Conservation (phyloP, 2,329 filamentous ascomycete genomes). For the Fusarium sp. region DNA sequence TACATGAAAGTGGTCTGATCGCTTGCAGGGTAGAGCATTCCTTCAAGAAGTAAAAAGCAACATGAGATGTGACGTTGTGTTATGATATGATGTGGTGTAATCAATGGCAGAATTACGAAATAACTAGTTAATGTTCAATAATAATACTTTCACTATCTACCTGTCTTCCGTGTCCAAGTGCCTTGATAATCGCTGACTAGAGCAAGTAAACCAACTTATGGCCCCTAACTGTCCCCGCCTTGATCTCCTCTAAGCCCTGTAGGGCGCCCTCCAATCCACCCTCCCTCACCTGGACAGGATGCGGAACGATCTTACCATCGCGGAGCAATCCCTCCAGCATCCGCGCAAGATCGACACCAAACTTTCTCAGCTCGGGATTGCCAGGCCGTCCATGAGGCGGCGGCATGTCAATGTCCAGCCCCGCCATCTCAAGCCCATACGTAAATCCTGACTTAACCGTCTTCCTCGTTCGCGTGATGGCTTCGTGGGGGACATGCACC, state of each 20-base stretch:
- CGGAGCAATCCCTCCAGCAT: neutral
- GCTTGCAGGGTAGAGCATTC: neutral
- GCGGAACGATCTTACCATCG: constrained; percentile 1
- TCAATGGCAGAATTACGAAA: neutral
- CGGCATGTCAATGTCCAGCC: constrained; percentile 1
- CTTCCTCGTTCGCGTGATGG: neutral
- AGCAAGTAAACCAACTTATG: neutral
- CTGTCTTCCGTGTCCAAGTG: neutral
- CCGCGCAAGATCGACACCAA: neutral
- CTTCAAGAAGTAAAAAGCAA: neutral
- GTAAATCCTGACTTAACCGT: constrained; percentile 7
- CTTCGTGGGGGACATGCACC: constrained; percentile 3
- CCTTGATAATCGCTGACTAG: neutral
- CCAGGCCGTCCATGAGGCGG: neutral
- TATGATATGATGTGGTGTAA: neutral
- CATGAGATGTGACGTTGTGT: neutral
- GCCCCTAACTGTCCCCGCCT: neutral
- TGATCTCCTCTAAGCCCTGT: constrained; percentile 5
- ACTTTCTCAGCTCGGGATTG: constrained; percentile 1
- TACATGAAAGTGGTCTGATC: neutral
- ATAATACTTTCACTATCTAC: neutral
- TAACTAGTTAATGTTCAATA: neutral
- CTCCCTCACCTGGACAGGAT: neutral
- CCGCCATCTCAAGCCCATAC: constrained; percentile 1
- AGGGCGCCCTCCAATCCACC: neutral